Evolutionary conservation across 176 grass and related monocot species (phyloP), one percentile per base, ranked within the genome.

Genomic region (Leersia perrieri): DNA sequence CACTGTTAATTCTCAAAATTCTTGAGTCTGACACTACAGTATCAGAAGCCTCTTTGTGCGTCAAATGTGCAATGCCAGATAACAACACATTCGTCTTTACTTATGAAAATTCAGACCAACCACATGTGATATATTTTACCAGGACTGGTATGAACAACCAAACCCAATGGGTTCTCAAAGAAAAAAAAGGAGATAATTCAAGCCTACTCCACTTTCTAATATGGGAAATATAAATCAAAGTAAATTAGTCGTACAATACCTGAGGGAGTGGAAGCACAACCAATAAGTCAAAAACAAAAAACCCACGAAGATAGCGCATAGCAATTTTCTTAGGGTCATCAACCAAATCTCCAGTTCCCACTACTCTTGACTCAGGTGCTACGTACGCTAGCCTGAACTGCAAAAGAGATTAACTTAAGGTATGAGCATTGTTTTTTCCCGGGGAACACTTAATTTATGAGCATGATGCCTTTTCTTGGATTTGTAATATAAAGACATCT

Each of bases 351-450:
- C 95, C 90, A 53, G 92, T 70, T 28, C 94, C 94, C 27, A 89
- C 83, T 51, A 94, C 92, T 72, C 92, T 92, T 39, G 94, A 92
- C 60, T 97, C 92, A 0, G 92, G 92, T 51, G 88, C 95, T 80
- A 97, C 85, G 65, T 97, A 97, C 47, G 95, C 90, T 55, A 94
- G 28, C 39, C 92, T 90, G 81, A 94, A 97, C 92, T 97, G 89
- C 66, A 86, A 84, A 57, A 61, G 11, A 68, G 29, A 32, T 53
- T 47, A 11, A 27, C 64, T 28, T 27, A 63, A 75, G 14, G 40
- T 45, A 65, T 65, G 60, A 53, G 49, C 49, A 51, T 51, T n/a
- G n/a, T 51, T 51, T 51, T 51, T 51, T 1, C 5, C 0, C n/a
- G n/a, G 18, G 18, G 16, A 51, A 22, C 12, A 33, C 57, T 30